Evolutionary conservation across 2,329 filamentous ascomycete species (phyloP).

Genomic region (Sarocladium kiliense): DNA sequence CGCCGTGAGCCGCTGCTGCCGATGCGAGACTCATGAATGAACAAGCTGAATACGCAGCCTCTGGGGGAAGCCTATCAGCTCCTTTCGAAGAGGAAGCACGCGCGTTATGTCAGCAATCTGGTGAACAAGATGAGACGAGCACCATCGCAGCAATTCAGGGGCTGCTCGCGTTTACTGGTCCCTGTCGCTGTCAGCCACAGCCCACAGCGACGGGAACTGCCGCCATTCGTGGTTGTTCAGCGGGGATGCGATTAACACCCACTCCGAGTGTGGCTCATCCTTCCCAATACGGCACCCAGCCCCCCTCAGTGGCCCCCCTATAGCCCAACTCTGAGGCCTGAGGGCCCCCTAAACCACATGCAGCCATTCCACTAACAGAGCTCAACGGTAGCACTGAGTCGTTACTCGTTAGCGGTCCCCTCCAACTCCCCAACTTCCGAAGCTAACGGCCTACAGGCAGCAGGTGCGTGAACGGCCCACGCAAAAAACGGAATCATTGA

Average conservation of each 20-base stretch:
- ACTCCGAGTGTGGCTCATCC: neutral
- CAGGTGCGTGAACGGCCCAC: neutral
- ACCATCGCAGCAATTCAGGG: neutral
- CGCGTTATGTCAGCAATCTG: neutral
- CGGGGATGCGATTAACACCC: neutral
- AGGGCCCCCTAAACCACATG: too few relatives aligned
- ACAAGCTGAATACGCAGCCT: too few relatives aligned
- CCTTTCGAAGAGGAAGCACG: too few relatives aligned
- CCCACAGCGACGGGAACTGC: constrained; percentile 4
- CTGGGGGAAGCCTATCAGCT: too few relatives aligned
- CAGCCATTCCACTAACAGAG: neutral
- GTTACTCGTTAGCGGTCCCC: neutral
- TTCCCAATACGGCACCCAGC: neutral
- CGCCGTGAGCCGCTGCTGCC: too few relatives aligned
- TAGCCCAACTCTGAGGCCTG: too few relatives aligned
- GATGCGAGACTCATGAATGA: too few relatives aligned
- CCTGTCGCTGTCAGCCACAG: neutral
- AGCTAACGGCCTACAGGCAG: constrained; percentile 1
- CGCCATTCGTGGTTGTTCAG: constrained; percentile 7
- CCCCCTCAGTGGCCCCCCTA: too few relatives aligned
- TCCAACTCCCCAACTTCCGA: neutral
- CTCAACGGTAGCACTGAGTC: neutral
- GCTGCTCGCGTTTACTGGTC: too few relatives aligned
- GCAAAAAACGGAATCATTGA: neutral
- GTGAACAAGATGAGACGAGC: too few relatives aligned